These are phyloP conservation scores for Epichloe uncinata DNA, from an alignment of 2,329 filamentous ascomycete species.

Conservation along the genomic window DNA sequence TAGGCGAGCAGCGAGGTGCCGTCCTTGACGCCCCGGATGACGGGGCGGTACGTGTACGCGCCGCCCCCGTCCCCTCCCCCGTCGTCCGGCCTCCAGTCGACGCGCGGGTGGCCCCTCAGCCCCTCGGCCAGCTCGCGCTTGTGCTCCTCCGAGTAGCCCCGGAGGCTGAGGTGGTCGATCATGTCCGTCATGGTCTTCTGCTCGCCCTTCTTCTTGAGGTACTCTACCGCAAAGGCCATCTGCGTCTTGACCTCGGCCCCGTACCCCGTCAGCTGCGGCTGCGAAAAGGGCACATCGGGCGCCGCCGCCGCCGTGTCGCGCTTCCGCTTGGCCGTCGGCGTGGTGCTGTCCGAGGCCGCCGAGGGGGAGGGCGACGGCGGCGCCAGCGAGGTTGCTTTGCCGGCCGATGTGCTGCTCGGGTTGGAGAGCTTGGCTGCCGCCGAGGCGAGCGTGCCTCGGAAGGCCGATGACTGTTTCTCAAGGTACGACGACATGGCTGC, in stretches of 20 bases:
- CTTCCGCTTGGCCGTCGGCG: constrained; percentile 51
- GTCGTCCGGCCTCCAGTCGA: constrained; percentile 44
- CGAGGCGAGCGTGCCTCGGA: constrained; percentile 47
- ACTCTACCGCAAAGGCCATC: constrained; percentile 74
- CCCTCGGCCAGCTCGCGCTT: constrained; percentile 54
- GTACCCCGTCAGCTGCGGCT: constrained; percentile 61
- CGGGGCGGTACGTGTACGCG: constrained; percentile 71
- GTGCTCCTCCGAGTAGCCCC: constrained; percentile 44
- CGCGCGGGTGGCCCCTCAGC: constrained; percentile 49
- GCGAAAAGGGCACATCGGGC: constrained; percentile 52
- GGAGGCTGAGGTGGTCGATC: constrained; percentile 65
- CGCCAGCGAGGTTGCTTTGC: constrained; percentile 29
- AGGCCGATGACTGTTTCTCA: constrained; percentile 50
- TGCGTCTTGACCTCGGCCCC: constrained; percentile 76
- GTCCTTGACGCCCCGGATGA: constrained; percentile 66
- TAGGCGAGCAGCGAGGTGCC: constrained; percentile 65
- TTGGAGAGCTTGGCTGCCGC: constrained; percentile 51
- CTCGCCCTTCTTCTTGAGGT: constrained; percentile 59
- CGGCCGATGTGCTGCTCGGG: constrained; percentile 29
- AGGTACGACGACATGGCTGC: constrained; percentile 46
- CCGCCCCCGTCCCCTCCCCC: constrained; percentile 27
- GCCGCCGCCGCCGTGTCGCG: constrained; percentile 28
- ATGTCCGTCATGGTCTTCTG: constrained; percentile 63
- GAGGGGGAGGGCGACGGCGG: constrained; percentile 49
- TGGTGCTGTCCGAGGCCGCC: constrained; percentile 44